A percentile compares a stretch with the other conserved stretches of the same genome.
Conservation (phyloP, 2,329 filamentous ascomycete species). For the Fusarium acutatum region DNA sequence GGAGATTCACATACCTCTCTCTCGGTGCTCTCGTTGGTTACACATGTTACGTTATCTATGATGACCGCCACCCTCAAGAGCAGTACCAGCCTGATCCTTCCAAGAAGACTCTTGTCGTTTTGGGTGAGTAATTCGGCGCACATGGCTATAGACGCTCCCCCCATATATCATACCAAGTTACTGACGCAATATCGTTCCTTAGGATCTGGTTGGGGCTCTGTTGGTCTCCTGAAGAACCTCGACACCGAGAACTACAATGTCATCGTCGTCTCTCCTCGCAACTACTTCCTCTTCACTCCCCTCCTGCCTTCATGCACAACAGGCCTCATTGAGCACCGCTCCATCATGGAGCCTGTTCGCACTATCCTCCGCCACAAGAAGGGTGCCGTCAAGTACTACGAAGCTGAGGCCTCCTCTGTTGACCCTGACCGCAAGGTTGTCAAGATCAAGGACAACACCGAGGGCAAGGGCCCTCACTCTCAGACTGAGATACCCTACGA, state of each 20-base stretch:
- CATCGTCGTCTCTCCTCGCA: conserved; percentile 94
- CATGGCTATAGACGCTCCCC: not conserved
- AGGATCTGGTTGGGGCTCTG: conserved; percentile 96
- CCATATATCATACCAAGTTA: conserved; percentile 16
- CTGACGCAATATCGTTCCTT: conserved; percentile 35
- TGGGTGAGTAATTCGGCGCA: conserved; percentile 68
- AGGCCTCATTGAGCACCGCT: conserved; percentile 96
- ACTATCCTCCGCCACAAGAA: conserved; percentile 96
- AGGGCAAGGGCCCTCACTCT: conserved; percentile 83
- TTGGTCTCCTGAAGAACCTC: conserved; percentile 97
- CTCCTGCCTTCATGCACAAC: conserved; percentile 97
- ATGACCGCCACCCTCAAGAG: conserved; percentile 80
- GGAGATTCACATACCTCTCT: conserved; percentile 83
- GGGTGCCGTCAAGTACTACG: conserved; percentile 93
- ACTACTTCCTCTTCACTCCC: conserved; percentile 99
- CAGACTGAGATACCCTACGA: conserved; percentile 95
- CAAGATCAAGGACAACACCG: conserved; percentile 89
- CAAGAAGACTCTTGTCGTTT: conserved; percentile 97
- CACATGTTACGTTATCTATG: conserved; percentile 82
- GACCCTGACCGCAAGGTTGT: conserved; percentile 91
- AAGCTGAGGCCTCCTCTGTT: conserved; percentile 95
- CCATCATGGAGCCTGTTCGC: conserved; percentile 99
- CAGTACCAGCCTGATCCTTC: conserved; percentile 81
- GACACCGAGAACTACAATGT: conserved; percentile 99
- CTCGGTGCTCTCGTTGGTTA: conserved; percentile 74